These are phyloP conservation scores for Coemansia sp. DNA, from an alignment of 192 early-diverging fungal species.

Conservation along the genomic window DNA sequence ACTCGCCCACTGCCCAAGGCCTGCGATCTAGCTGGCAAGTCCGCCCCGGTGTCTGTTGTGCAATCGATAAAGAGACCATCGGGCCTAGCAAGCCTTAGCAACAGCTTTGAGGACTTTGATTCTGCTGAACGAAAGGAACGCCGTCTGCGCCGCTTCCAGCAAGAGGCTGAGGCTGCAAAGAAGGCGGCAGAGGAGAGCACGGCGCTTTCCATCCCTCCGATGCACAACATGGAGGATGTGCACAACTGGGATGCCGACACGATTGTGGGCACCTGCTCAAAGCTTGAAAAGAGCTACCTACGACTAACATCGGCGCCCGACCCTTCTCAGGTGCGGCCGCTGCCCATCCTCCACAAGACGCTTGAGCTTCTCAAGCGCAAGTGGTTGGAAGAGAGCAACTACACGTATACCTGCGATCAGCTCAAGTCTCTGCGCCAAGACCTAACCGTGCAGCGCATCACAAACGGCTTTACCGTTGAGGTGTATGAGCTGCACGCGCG, in stretches of 20 bases:
- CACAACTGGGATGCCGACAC: slow-evolving; percentile 77
- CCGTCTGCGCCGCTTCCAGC: slow-evolving; percentile 38
- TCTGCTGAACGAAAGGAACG: slow-evolving; percentile 42
- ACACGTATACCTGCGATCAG: slow-evolving; percentile 96
- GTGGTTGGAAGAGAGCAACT: slow-evolving; percentile 85
- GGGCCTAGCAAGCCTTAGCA: slow-evolving; percentile 3
- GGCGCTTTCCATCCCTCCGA: slow-evolving; percentile 22
- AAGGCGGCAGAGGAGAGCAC: slow-evolving; percentile 20
- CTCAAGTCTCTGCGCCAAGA: slow-evolving; percentile 96
- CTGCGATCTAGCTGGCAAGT: slow-evolving; percentile 7
- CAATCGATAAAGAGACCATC: slow-evolving; percentile 17
- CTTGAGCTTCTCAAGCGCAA: slow-evolving; percentile 70
- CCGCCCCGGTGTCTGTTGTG: not conserved
- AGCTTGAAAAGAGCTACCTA: slow-evolving; percentile 90
- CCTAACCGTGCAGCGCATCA: slow-evolving; percentile 91
- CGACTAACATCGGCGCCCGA: slow-evolving; percentile 92
- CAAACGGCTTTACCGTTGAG: slow-evolving; percentile 87
- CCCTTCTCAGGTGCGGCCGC: slow-evolving; percentile 89
- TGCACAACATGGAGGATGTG: slow-evolving; percentile 54
- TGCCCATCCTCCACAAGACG: slow-evolving; percentile 70
- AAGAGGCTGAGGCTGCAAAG: slow-evolving; percentile 28
- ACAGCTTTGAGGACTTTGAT: slow-evolving; percentile 21
- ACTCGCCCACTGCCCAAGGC: slow-evolving; percentile 40
- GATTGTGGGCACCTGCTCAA: slow-evolving; percentile 81
- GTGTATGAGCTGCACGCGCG: slow-evolving; percentile 96